phyloP scores from a whole-genome alignment of 352 stramenopile species.

The Pythium utonaiense region DNA sequence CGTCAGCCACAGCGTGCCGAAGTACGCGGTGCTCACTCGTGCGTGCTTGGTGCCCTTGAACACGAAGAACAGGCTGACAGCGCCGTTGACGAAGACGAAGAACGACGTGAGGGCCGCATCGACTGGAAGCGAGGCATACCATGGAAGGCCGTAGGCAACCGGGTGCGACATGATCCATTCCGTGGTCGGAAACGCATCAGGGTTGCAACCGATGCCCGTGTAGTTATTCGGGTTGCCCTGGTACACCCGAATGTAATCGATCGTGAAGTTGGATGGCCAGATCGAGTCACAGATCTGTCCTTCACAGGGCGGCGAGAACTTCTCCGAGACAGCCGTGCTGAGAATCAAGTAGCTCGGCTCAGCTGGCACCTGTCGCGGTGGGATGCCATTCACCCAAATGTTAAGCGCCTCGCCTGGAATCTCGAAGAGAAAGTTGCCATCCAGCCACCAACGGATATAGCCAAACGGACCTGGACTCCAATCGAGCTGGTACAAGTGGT shows the following conservation, averaged over 20 bases:
- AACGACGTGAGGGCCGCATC: slow-evolving; percentile 39
- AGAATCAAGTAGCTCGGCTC: slow-evolving; percentile 98
- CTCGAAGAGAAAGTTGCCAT: slow-evolving; percentile 93
- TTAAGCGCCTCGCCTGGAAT: slow-evolving; percentile 88
- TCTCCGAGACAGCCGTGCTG: slow-evolving; percentile 96
- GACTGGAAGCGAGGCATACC: slow-evolving; percentile 69
- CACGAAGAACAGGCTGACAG: slow-evolving; percentile 48
- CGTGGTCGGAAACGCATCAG: slow-evolving; percentile 84
- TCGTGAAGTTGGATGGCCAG: slow-evolving; percentile 91
- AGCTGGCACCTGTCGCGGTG: slow-evolving; percentile 87
- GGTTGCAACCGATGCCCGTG: slow-evolving; percentile 93
- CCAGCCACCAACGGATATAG: slow-evolving; percentile 93
- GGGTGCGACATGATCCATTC: slow-evolving; percentile 91
- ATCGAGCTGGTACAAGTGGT: slow-evolving; percentile 94
- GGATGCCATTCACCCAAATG: slow-evolving; percentile 57
- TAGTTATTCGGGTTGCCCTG: slow-evolving; percentile 89
- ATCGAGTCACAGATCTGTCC: slow-evolving; percentile 92
- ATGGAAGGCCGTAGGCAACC: slow-evolving; percentile 77
- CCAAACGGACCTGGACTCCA: slow-evolving; percentile 91
- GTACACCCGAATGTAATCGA: slow-evolving; percentile 95
- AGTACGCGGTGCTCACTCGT: slow-evolving; percentile 51
- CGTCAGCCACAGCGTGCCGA: slow-evolving; percentile 56
- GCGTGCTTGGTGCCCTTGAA: slow-evolving; percentile 53
- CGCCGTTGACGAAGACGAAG: slow-evolving; percentile 59
- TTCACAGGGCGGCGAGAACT: slow-evolving; percentile 90